Base-by-base conservation (phyloP, 2,329 filamentous ascomycete species). In the Sclerotinia borealis region DNA sequence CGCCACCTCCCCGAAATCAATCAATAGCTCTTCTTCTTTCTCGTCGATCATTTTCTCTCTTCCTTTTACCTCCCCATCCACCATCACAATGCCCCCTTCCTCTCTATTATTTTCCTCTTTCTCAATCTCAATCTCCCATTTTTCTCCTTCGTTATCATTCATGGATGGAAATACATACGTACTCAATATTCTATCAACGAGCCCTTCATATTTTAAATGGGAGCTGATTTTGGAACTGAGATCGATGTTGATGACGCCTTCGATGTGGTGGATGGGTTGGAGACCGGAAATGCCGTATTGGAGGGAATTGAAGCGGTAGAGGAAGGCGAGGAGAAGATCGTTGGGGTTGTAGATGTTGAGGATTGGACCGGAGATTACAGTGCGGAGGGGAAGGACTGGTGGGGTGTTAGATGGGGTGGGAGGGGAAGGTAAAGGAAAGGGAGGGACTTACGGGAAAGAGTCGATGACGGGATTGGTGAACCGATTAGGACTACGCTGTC, bases 261-360 rank as follows among this genome's bases (percentile, higher is more conserved):
- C 78, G 3, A 92, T 85, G 17, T 86, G 87, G 47, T 84, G 80
- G 37, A 95, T 84, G 19, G 83, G 82, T 74, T 96, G 89, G 22
- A 98, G 77, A 0, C 93, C 93, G 0, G 93, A 92, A 39, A 98
- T 83, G 2, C 93, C 93, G 65, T 89, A 88, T 68, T 95, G 88
- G 56, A 93, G 84, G 69, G 88, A 92, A 61, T 89, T 91, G 3
- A 86, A 91, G 58, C 93, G 87, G 74, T 93, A 96, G 45, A 97
- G 79, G 74, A 97, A 96, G 0, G 87, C 92, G 2, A 98, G 85
- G 29, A 97, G 86, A 68, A 91, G 92, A 75, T 98, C 93, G 52
- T 91, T 90, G 59, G 89, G 86, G 0, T 91, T 96, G 74, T 88
- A 97, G 4, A 95, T 92, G 70, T 97, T 98, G 72, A 97, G 83